A percentile compares a stretch with the other conserved stretches of the same genome.
These are phyloP conservation scores for Diplodia sapinea DNA, from an alignment of 2,329 filamentous ascomycete species.

Conservation along the genomic window DNA sequence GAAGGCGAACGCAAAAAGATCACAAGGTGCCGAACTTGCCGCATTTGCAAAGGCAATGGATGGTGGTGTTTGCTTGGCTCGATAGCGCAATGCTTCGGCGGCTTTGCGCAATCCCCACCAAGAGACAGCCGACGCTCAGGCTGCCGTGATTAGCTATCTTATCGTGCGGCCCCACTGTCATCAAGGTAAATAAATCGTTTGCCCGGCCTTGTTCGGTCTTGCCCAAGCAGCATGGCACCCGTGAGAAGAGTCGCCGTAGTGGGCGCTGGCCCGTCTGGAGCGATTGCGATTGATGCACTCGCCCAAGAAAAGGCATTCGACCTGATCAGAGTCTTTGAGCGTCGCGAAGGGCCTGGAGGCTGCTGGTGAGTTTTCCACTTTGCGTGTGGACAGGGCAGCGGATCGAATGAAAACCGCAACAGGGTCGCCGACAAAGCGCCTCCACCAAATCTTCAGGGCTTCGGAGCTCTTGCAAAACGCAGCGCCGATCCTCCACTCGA, in stretches of 20 bases:
- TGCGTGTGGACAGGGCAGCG: not conserved
- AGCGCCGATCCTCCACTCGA: slow-evolving; percentile 58
- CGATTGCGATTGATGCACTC: slow-evolving; percentile 66
- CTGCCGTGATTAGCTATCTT: not conserved
- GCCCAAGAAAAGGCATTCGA: slow-evolving; percentile 65
- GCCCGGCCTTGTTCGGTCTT: not conserved
- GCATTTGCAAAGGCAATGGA: not conserved
- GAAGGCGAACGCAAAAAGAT: not conserved
- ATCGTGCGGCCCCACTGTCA: slow-evolving; percentile 13
- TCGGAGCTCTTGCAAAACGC: slow-evolving; percentile 56
- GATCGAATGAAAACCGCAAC: not conserved
- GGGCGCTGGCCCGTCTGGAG: slow-evolving; percentile 65
- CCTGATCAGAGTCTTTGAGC: slow-evolving; percentile 66
- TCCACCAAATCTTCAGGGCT: slow-evolving; percentile 46
- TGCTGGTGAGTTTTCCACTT: slow-evolving; percentile 58
- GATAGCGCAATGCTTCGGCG: slow-evolving; percentile 25
- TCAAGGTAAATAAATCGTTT: not conserved
- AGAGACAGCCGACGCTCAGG: not conserved
- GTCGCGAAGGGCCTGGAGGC: slow-evolving; percentile 64
- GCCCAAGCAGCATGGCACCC: slow-evolving; percentile 1
- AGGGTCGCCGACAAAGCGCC: slow-evolving; percentile 42
- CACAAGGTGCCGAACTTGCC: slow-evolving; percentile 3
- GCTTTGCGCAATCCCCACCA: slow-evolving; percentile 5
- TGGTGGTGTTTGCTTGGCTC: slow-evolving; percentile 23
- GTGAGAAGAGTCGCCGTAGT: slow-evolving; percentile 59